Conservation (phyloP, 1,284 basidiomycete species). For the Serendipita sp. region DNA sequence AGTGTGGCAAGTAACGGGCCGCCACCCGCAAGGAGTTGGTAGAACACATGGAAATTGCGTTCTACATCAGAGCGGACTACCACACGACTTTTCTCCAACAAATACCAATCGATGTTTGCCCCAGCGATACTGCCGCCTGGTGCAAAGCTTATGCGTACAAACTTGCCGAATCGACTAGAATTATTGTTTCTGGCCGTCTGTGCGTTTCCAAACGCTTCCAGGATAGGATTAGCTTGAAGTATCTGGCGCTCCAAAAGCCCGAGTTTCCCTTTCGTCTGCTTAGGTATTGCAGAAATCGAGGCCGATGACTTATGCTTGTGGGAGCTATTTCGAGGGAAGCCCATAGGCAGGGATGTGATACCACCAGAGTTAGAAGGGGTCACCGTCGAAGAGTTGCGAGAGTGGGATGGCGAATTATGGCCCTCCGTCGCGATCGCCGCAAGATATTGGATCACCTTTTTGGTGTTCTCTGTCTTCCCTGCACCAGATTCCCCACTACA, state of each 20-base stretch:
- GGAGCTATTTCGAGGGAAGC: constrained; percentile 43
- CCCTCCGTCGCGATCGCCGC: constrained; percentile 88
- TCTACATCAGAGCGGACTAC: constrained; percentile 80
- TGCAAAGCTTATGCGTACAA: constrained; percentile 91
- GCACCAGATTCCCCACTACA: constrained; percentile 92
- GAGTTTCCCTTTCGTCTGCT: constrained; percentile 52
- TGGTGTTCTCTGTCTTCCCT: constrained; percentile 98
- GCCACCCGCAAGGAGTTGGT: constrained; percentile 70
- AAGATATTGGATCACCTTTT: constrained; percentile 99
- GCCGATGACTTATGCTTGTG: constrained; percentile 29
- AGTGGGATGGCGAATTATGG: constrained; percentile 45
- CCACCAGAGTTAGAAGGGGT: constrained; percentile 20
- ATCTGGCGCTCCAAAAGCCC: constrained; percentile 94
- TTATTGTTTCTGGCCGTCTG: constrained; percentile 99
- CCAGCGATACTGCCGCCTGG: constrained; percentile 91
- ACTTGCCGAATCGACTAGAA: constrained; percentile 96
- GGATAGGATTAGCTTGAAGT: constrained; percentile 92
- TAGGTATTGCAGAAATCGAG: constrained; percentile 25
- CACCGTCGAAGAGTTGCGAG: constrained; percentile 33
- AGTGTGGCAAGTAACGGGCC: constrained; percentile 53
- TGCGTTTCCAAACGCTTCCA: constrained; percentile 98
- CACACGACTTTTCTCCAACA: constrained; percentile 94
- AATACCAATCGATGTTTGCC: constrained; percentile 98
- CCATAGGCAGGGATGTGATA: constrained; percentile 33
- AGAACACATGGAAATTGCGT: constrained; percentile 94